Base-by-base conservation (phyloP, 2,329 filamentous ascomycete species). In the Penicillium rolfsii region DNA sequence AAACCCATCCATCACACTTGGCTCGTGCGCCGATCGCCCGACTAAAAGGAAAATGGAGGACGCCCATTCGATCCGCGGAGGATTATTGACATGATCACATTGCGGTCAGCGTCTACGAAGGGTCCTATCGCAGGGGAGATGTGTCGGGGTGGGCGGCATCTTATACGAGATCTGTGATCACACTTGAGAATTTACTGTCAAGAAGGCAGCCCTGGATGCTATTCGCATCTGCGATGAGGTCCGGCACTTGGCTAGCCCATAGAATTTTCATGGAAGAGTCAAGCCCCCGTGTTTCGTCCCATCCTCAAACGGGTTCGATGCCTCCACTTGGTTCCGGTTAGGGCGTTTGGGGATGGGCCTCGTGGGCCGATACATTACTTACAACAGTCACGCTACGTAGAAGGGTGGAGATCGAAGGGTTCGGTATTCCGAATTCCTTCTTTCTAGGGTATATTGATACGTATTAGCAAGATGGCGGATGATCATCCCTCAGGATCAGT, bases 11-110 rank as follows among this genome's bases (percentile, higher is more conserved):
- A 24, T 54, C 59, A 48, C 33, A 54, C 55, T 50, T 58, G 59
- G 59, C 59, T 58, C 55, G 59, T 61, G 59, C 59, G 30, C 41
- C 46, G 55, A 57, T 57, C 55, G 55, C 30, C 28, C 46, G 30
- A 35, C 46, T 9, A 22, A 7, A 12, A 33, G 8, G 16, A 30
- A 33, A 48, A 6, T 5, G 9, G 22, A 28, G 5, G 11, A 33
- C 12, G 30, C 8, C 22, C 11, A 28, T 22, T 43, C 43, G 6
- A 16, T 46, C 14, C 30, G 8, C 30, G 9, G 30, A 33, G 11
- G 30, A 33, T 11, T 33, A 33, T 11, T 33, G 30, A 24, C 38
- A 35, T 52, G 50, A 52, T 52, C 35, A 30, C n/a, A 35, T 35
- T 28, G 28, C 5, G 6, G n/a, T 12, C 2, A n/a, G 48, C 48